Base-by-base conservation (phyloP, 805 yeast genomes). In the Candida pini region DNA sequence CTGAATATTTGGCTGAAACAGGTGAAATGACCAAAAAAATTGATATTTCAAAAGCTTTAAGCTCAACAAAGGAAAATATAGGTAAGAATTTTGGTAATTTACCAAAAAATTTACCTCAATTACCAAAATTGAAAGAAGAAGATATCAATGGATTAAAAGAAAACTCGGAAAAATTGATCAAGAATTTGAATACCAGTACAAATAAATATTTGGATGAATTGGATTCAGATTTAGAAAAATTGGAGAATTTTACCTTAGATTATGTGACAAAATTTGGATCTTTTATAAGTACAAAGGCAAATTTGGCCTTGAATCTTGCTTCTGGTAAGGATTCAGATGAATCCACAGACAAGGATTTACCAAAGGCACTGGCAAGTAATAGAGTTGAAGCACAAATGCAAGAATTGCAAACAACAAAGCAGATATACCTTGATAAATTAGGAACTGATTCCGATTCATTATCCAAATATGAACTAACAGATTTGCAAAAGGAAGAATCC, bases 161-260 rank as follows among this genome's bases (percentile, higher is more conserved):
- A 26, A 49, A 43, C 13, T 40, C 55, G 6, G 53, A 45, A 12
- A 48, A 51, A 23, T 27, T 51, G 31, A 45, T 61, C 21, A 39
- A 47, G 24, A 43, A 48, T 26, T 36, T 59, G 23, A 57, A 54
- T 24, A 55, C 54, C 30, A 58, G 65, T 42, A 78, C 88, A 6
- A 86, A 82, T 45, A 69, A 68, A 30, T 75, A 72, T 33, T 63
- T 88, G 32, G 89, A 85, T 42, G 71, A 74, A 6, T 66, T 89
- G 40, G 97, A 88, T 55, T 62, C 73, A 43, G 80, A 78, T 45
- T 64, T 89, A 30, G 95, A 84, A 46, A 66, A 66, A 34, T 78
- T 86, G 6, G 96, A 89, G 54, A 72, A 70, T 33, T 59, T 69
- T 21, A 89, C 95, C 0, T 73, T 80, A 1, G 63, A 64, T n/a